These are phyloP conservation scores for Candida ipomoeae DNA, from an alignment of 805 yeast species.

Conservation along the genomic window DNA sequence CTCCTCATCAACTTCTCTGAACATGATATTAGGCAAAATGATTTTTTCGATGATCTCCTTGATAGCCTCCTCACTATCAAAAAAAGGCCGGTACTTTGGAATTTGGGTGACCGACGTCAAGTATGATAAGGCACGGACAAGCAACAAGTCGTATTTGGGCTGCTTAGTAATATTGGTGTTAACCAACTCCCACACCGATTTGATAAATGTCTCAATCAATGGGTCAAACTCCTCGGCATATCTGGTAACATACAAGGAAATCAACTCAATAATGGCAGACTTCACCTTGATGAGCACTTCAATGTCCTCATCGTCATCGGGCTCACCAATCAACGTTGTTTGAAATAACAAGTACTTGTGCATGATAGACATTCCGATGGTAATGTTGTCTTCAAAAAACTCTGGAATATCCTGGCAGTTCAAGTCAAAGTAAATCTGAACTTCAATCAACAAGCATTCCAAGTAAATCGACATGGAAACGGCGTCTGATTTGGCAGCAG, in stretches of 20 bases:
- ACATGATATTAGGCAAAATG: constrained; percentile 80
- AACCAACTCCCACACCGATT: constrained; percentile 75
- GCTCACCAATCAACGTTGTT: constrained; percentile 51
- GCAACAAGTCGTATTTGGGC: constrained; percentile 78
- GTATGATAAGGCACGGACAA: constrained; percentile 75
- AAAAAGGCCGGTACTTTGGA: constrained; percentile 55
- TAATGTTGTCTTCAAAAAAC: constrained; percentile 88
- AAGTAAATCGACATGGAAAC: constrained; percentile 54
- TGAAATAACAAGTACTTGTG: constrained; percentile 73
- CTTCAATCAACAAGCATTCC: constrained; percentile 64
- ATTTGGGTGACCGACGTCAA: constrained; percentile 76
- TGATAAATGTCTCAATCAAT: constrained; percentile 71
- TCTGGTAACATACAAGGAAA: constrained; percentile 81
- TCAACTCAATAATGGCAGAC: constrained; percentile 77
- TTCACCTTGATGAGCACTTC: constrained; percentile 70
- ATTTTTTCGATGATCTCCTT: constrained; percentile 77
- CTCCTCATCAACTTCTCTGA: constrained; percentile 88
- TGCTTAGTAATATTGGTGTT: constrained; percentile 54
- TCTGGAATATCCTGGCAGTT: constrained; percentile 98
- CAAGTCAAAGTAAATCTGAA: constrained; percentile 85
- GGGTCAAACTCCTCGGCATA: constrained; percentile 90
- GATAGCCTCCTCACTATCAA: constrained; percentile 50
- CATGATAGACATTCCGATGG: constrained; percentile 69
- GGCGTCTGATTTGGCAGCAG: constrained; percentile 39
- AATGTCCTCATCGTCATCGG: constrained; percentile 57